phyloP scores from a whole-genome alignment of 2,329 filamentous ascomycete species.

The Pseudogymnoascus sp. region DNA sequence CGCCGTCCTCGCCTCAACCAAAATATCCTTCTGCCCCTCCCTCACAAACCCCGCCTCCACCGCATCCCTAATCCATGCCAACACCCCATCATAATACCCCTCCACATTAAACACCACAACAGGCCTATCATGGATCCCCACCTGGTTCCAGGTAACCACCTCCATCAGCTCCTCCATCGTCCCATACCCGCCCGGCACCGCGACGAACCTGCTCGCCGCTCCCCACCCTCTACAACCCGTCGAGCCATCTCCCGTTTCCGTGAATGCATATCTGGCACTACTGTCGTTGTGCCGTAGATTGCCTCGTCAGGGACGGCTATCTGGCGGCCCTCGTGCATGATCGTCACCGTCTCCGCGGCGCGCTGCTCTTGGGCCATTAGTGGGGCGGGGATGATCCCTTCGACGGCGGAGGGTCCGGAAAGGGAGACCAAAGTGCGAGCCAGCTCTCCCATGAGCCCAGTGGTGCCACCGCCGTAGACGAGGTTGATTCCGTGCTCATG shows the following conservation, averaged over 20 bases:
- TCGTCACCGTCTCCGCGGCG: conserved; percentile 54
- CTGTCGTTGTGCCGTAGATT: conserved; percentile 70
- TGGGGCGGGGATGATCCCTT: conserved; percentile 83
- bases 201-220: conserved; percentile 81
- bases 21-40: conserved; percentile 62
- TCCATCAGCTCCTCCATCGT: conserved; percentile 92
- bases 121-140: conserved; percentile 75
- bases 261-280: conserved; percentile 90
- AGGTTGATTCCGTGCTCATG: conserved; percentile 62
- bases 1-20: conserved; percentile 66
- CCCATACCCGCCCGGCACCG: conserved; percentile 78
- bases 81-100: conserved; percentile 80
- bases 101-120: conserved; percentile 79
- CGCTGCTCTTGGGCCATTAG: conserved; percentile 48
- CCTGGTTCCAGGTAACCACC: conserved; percentile 83
- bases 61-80: conserved; percentile 71
- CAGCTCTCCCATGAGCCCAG: conserved; percentile 90
- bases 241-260: conserved; percentile 77
- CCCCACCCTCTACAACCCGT: conserved; percentile 71
- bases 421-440: conserved; percentile 76
- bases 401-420: conserved; percentile 69
- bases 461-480: conserved; percentile 67
- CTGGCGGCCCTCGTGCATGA: conserved; percentile 34
- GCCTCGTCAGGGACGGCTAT: conserved; percentile 32
- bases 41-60: conserved; percentile 70